Evolutionary conservation across 805 yeast genomes (phyloP), one percentile per base, ranked within the genome.

Genomic region (Priceomyces carsonii): DNA sequence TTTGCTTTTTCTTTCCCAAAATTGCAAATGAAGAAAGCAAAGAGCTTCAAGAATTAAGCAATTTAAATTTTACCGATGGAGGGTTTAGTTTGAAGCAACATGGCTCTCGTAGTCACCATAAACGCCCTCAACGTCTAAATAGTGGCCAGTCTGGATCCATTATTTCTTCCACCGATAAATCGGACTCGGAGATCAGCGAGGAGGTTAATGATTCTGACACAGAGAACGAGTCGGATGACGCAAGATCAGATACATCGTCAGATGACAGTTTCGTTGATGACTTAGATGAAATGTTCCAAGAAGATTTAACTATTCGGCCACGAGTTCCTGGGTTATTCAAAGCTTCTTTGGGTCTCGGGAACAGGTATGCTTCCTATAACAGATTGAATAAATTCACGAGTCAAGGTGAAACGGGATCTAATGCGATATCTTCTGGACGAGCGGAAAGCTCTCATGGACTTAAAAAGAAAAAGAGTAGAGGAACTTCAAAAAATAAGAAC

Each of bases 1-100:
- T 90, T 1, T 86, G 95, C 52, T 90, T 90, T 50, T 88, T 87
- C 59, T 75, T 82, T 7, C 80, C 83, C 0, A 76, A 75, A 32
- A 32, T 39, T 4, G 69, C 61, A 30, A 50, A 51, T 9, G 59
- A 51, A 7, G 49, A 50, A 61, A 66, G 25, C 61, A 67, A 44
- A 64, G 62, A 48, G 59, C 61, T 70, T 18, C 71, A 78, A 28
- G 71, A 69, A 29, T 70, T 77, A 48, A 78, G 75, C 29, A 50
- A 61, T 9, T 60, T 63, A 40, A 63, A 59, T 27, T 65, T 64
- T 30, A 53, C 67, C 6, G 80, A 75, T 34, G 75, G 71, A 29
- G 82, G 79, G 1, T 75, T 77, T 38, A 70, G 77, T 22, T 32
- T 59, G 30, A 41, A 44, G 20, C 34, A 45, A 10, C 37, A 36